Evolutionary conservation across 2,329 filamentous ascomycete species (phyloP), one percentile per base, ranked within the genome.

Genomic region (Trichoderma koningiopsis): DNA sequence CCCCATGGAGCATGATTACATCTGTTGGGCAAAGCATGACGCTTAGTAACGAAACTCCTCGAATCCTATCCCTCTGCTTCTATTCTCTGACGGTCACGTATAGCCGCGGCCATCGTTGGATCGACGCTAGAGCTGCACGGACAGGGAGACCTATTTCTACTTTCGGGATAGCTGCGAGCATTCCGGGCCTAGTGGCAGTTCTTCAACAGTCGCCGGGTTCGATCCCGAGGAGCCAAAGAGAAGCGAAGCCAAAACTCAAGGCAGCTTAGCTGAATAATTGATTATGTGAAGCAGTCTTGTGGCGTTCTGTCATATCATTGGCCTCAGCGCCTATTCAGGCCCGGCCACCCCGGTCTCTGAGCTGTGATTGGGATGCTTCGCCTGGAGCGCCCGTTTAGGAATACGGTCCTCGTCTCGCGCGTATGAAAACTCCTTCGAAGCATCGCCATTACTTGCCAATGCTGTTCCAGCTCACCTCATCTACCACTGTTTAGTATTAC

Each of bases 41-140:
- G 19, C 16, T 43, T n/a, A 19, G 40, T 43, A 8, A 43, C 16
- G 7, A n/a, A 43, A 43, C 7, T 7, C 40, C 6, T n/a, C 19
- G 19, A 47, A 22, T 47, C 43, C 16, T 10, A 49, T 49, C 14
- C n/a, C 13, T 29, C 29, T 11, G 11, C n/a, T n/a, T n/a, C 55
- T 33, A 33, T 16, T n/a, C 40, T 40, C 14, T n/a, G 19, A 33
- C 37, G 22, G 22, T 19, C n/a, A 22, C 7, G 24, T 49, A 14
- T 33, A 62, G 5, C 57, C 33, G 29, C 19, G 27, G 43, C 14
- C n/a, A 43, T 35, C n/a, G 14, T 10, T 61, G 57, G 66, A 62
- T 68, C 66, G 52, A 8, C 57, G 47, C 66, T 62, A 68, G 35
- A 22, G 47, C 52, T 13, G 66, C 66, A 62, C 5, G 14, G 11